Evolutionary conservation across 2,329 filamentous ascomycete genomes (phyloP), one percentile per base, ranked within the genome.

Genomic region (Alternaria novae-zelandiae): DNA sequence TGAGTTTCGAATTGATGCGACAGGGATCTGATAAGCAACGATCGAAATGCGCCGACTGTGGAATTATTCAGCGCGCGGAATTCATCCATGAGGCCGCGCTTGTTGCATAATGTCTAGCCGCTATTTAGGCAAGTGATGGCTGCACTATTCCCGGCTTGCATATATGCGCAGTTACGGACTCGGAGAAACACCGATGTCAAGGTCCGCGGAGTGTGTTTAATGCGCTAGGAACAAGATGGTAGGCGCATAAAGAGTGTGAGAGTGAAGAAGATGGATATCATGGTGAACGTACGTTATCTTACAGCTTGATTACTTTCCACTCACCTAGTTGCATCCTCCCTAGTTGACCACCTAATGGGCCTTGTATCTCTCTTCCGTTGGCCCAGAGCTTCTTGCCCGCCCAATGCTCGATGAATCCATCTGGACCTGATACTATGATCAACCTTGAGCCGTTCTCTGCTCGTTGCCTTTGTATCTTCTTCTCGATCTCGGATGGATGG

Each of bases 381-480:
- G 85, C 82, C 91, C 93, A 96, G 4, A 87, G 81, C 81, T 97
- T 97, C 10, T 89, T 84, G 1, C 96, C 95, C 3, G 93, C 93
- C 81, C 91, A 92, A 67, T 91, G 87, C 46, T 87, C 86, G 43
- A 98, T 86, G 80, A 98, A 98, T 0, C 96, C 95, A 57, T 97
- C 93, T 0, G 96, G 95, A 0, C 96, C 96, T 1, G 94, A 97
- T 2, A 98, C 87, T 59, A 97, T 84, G n/a, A 97, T 83, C 20
- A 97, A 78, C 63, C 89, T 89, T 66, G 86, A 87, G 1, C 87
- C 85, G 1, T 80, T 72, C 11, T 72, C 70, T 32, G 70, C 58
- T 41, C 64, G 59, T 23, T 61, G 57, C 25, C 68, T 63, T n/a
- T 60, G 56, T 43, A 76, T 63, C 32, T 63, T 69, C 56, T 71